Evolutionary conservation across 73 alveolate species (phyloP), one percentile per base, ranked within the genome.

Genomic region (Uronychia setigera): DNA sequence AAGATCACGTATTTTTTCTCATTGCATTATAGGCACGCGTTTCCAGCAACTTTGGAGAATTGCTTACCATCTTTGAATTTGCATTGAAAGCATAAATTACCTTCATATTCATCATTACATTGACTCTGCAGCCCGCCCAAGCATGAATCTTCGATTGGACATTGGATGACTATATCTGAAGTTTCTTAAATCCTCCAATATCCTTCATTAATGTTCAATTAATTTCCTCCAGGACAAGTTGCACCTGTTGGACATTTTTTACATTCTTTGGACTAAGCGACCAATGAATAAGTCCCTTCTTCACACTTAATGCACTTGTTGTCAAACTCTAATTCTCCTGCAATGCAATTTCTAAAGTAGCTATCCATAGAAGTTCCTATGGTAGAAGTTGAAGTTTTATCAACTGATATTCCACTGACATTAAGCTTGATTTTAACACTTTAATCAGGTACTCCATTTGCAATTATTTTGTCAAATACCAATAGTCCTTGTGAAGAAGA

Each of bases 211-310:
- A 90, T 91, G 46, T 60, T 74, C 1, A 90, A 31, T 11, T 35
- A 85, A 60, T 60, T 80, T 26, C 95, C 95, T 79, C 95, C 95
- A 31, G 88, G 93, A 80, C 95, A 90, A 9, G 31, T 29, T 26
- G 95, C 89, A 76, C 77, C 35, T 29, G 57, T 29, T 1, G 90
- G 90, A 58, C 95, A 90, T 29, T 32, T 28, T 32, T 33, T 14
- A 84, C 95, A 90, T 59, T 83, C 74, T 26, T 89, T 31, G 26
- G 90, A 35, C 33, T 82, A 58, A 26, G 76, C 32, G 0, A 34
- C 78, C 0, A 82, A 58, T 1, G 94, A 88, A 57, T 59, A 88
- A n/a, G 80, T 82, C 29, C 94, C 91, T 28, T 33, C 35, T 30
- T 81, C 74, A 35, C 94, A 88, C 35, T 35, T 78, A 26, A 31